These are phyloP conservation scores for Exserohilum turcica DNA, from an alignment of 2,329 filamentous ascomycete species.

Conservation along the genomic window DNA sequence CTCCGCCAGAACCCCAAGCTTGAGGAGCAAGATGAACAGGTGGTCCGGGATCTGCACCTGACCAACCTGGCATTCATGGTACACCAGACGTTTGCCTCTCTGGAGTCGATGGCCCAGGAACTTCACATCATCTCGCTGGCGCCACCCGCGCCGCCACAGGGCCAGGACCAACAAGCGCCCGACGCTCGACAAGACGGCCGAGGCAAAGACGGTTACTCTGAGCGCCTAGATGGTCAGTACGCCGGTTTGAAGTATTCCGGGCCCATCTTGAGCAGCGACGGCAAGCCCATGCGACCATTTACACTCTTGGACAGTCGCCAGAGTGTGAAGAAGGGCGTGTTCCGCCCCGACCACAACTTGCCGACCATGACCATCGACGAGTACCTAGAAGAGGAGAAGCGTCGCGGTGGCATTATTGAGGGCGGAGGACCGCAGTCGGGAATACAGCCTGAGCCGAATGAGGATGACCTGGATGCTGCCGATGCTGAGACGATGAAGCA, in stretches of 20 bases:
- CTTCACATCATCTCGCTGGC: constrained; percentile 79
- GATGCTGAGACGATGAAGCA: constrained; percentile 94
- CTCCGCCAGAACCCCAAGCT: constrained; percentile 63
- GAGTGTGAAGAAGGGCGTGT: constrained; percentile 78
- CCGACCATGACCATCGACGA: constrained; percentile 99
- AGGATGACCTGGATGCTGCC: constrained; percentile 86
- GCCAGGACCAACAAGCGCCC: constrained; percentile 43
- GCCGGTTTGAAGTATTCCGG: constrained; percentile 58
- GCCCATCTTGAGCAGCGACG: constrained; percentile 75
- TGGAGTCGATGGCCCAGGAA: constrained; percentile 88
- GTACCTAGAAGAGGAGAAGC: constrained; percentile 89
- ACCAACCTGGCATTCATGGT: constrained; percentile 74
- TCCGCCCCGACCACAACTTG: constrained; percentile 86
- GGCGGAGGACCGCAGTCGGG: constrained; percentile 81
- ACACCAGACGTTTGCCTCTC: constrained; percentile 80
- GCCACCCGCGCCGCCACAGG: constrained; percentile 58
- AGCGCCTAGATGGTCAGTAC: constrained; percentile 69
- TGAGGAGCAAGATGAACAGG: constrained; percentile 78
- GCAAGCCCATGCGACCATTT: constrained; percentile 89
- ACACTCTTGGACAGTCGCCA: constrained; percentile 80
- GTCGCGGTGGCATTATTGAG: constrained; percentile 85
- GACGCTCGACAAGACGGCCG: constrained; percentile 56
- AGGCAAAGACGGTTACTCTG: constrained; percentile 64
- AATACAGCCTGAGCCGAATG: constrained; percentile 73
- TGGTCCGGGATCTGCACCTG: constrained; percentile 78